A percentile compares a stretch with the other conserved stretches of the same genome.
Evolutionary conservation across 805 yeast species (phyloP).

Genomic region (Starmerella stigmatis): DNA sequence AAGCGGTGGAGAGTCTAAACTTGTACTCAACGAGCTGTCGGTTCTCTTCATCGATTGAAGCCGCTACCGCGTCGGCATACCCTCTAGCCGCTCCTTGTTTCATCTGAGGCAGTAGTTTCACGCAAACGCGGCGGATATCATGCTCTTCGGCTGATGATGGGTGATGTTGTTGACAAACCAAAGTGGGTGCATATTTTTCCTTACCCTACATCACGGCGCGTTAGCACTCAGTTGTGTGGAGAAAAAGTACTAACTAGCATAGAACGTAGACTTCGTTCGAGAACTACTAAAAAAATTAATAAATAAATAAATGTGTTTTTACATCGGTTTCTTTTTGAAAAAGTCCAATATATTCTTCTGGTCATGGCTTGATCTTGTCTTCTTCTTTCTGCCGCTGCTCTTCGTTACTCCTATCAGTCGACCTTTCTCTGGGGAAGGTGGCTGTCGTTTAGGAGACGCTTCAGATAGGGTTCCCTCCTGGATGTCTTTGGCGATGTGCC

Average conservation of each 20-base stretch:
- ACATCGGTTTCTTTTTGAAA: slow-evolving; percentile 4
- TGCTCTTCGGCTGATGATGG: no score
- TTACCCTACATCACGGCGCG: background rate
- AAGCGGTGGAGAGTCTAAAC: background rate
- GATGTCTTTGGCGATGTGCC: slow-evolving; percentile 34
- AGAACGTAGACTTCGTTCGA: no score
- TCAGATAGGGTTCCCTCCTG: slow-evolving; percentile 9
- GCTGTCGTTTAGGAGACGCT: background rate
- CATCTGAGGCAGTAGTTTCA: background rate
- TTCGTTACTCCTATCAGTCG: background rate
- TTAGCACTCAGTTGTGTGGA: no score
- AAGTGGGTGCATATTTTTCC: background rate
- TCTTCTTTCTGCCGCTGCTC: background rate
- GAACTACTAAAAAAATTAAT: background rate
- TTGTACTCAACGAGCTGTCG: slow-evolving; percentile 1
- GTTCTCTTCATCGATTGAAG: slow-evolving; percentile 4
- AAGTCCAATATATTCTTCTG: slow-evolving; percentile 18
- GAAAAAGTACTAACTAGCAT: no score
- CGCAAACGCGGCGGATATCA: no score
- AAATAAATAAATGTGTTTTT: background rate
- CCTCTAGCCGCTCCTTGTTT: background rate
- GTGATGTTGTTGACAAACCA: no score
- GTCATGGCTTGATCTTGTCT: background rate
- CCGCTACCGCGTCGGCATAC: slow-evolving; percentile 1
- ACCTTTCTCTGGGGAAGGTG: background rate